Base-by-base conservation (phyloP, 2,329 filamentous ascomycete species). In the Cladobotryum mycophilum region DNA sequence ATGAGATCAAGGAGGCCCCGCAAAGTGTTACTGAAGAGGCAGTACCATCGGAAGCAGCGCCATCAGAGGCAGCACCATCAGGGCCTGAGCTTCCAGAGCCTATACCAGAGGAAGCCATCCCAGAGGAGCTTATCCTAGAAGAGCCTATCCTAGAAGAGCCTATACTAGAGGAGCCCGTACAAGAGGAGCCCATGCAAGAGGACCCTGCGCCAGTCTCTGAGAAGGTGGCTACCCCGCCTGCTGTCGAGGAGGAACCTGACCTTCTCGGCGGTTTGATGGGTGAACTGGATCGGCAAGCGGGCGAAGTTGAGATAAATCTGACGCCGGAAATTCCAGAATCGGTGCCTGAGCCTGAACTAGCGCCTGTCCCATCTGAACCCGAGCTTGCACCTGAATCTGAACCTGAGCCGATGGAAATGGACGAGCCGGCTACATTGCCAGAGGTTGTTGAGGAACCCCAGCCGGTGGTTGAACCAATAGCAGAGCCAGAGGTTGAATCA, bases 211-310 rank as follows among this genome's bases (percentile, higher is more conserved):
- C 25, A 30, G 25, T 25, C 22, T 14, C 40, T 22, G 36, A 38
- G 7, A 37, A 43, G n/a, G 42, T 30, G 30, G 2, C 42, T n/a
- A 45, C 35, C 14, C 20, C 44, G 13, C 42, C 42, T 45, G 17
- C 15, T n/a, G 64, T 64, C 33, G 61, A 66, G 2, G 67, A 70
- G 13, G 70, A 71, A 22, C 65, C 70, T 7, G 72, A 76, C 57
- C 49, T 76, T 35, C 67, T 76, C 18, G 70, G 67, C n/a, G 70
- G 67, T n/a, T 59, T 76, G 1, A 69, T 76, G 56, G 66, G 71
- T 1, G 73, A 72, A 34, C 64, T 76, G 35, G 69, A 75, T 50
- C 67, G 70, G 33, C 71, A 74, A 51, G 48, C 41, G 2, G 48
- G 25, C 25, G 25, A 30, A 6, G 25, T 30, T 30, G 25, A 30